Conservation (phyloP, 1,139 yeast species). For the Taphrina flavorubra region DNA sequence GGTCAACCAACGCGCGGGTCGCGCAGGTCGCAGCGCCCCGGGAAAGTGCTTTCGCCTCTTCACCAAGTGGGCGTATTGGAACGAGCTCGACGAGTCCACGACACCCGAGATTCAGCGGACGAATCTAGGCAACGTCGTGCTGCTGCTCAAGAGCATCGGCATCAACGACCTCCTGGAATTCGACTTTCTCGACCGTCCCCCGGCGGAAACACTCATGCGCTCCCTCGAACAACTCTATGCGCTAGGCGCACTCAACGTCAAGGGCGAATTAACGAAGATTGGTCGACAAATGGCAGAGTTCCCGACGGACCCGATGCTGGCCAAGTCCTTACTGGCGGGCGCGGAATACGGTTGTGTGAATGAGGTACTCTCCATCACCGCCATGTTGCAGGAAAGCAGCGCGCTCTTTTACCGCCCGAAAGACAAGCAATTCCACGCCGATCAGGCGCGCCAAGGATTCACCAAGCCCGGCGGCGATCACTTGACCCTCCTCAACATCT, state of each 20-base stretch:
- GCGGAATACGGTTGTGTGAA: slow-evolving; percentile 64
- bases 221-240: slow-evolving; percentile 82
- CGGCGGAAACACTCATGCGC: slow-evolving; percentile 70
- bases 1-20: slow-evolving; percentile 80
- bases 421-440: slow-evolving; percentile 70
- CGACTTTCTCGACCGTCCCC: slow-evolving; percentile 88
- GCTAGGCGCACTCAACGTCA: slow-evolving; percentile 82
- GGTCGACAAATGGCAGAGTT: slow-evolving; percentile 91
- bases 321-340: slow-evolving; percentile 73
- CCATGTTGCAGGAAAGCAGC: slow-evolving; percentile 84
- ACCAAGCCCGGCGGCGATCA: slow-evolving; percentile 75
- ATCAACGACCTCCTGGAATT: slow-evolving; percentile 79
- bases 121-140: slow-evolving; percentile 79
- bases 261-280: slow-evolving; percentile 74
- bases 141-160: slow-evolving; percentile 90
- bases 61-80: slow-evolving; percentile 68
- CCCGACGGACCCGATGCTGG: slow-evolving; percentile 88
- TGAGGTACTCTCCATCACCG: slow-evolving; percentile 70
- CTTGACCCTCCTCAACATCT: slow-evolving; percentile 71
- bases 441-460: slow-evolving; percentile 64
- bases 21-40: slow-evolving; percentile 88
- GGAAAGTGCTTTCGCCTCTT: slow-evolving; percentile 78
- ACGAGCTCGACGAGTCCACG: slow-evolving; percentile 83
- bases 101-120: slow-evolving; percentile 94
- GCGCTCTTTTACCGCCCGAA: slow-evolving; percentile 75